phyloP scores from a whole-genome alignment of 139 green algal species.

The Asterochloris sp. region DNA sequence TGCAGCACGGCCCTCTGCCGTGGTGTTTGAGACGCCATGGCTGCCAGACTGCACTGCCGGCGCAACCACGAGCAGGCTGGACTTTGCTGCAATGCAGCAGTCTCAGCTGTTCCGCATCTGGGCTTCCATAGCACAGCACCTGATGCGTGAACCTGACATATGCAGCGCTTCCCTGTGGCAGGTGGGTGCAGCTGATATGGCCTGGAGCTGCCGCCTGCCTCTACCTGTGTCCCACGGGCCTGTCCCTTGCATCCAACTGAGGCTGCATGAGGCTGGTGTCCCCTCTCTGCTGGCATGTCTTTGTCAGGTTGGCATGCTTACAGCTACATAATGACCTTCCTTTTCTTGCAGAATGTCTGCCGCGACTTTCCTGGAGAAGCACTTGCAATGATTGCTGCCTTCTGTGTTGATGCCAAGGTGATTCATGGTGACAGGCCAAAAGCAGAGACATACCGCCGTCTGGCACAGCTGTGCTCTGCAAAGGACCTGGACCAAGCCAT shows the following conservation, averaged over 20 bases:
- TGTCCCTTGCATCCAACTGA: background rate
- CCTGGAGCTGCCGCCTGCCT: too few species aligned
- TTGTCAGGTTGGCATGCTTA: background rate
- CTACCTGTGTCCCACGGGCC: background rate
- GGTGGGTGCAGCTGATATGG: background rate
- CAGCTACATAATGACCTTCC: background rate
- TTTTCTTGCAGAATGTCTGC: slow-evolving; percentile 23
- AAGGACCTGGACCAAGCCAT: slow-evolving; percentile 1
- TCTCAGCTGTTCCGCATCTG: background rate
- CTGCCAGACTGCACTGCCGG: slow-evolving; percentile 58
- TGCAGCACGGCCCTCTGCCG: slow-evolving; percentile 29
- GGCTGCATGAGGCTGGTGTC: background rate
- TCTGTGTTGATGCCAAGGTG: slow-evolving; percentile 48
- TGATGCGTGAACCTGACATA: background rate
- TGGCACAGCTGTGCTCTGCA: background rate
- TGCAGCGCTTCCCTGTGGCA: slow-evolving; percentile 5
- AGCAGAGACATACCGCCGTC: slow-evolving; percentile 58
- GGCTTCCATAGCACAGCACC: background rate
- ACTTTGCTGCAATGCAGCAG: background rate
- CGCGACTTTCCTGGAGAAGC: slow-evolving; percentile 50
- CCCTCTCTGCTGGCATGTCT: background rate
- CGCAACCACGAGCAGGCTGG: slow-evolving; percentile 16
- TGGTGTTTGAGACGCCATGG: slow-evolving; percentile 67
- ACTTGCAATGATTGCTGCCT: slow-evolving; percentile 71
- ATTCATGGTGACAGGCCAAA: slow-evolving; percentile 77